Conservation (phyloP, 306 rosid species). For the Sesbania bispinosa region DNA sequence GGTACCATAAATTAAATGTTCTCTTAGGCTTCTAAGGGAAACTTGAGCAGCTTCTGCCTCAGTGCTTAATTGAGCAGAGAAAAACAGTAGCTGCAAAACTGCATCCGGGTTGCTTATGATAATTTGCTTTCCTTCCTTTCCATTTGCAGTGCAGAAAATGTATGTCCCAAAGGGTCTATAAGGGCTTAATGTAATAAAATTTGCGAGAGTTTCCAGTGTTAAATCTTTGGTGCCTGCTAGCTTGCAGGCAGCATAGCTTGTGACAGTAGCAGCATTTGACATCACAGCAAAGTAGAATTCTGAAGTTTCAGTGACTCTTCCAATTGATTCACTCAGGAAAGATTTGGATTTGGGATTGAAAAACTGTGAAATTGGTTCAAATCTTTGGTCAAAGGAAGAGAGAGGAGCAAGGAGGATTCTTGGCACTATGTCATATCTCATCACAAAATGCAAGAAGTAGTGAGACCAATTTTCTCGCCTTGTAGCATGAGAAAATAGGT, state of each 20-base stretch:
- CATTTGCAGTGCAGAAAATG: conserved; percentile 49
- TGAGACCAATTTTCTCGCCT: conserved; percentile 65
- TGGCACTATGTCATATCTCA: conserved; percentile 66
- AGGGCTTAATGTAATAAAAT: conserved; percentile 58
- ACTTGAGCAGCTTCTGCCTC: conserved; percentile 21
- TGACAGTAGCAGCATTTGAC: conserved; percentile 44
- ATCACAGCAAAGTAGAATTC: conserved; percentile 41
- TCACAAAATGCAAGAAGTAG: conserved; percentile 50
- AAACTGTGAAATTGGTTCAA: conserved; percentile 29
- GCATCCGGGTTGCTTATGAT: conserved; percentile 55
- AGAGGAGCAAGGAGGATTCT: conserved; percentile 61
- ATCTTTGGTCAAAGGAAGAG: conserved; percentile 25
- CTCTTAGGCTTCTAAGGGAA: conserved; percentile 29
- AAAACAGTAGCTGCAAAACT: conserved; percentile 61
- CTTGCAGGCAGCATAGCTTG: conserved; percentile 54
- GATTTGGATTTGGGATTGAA: conserved; percentile 21
- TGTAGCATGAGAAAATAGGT: conserved; percentile 72
- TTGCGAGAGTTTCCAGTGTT: conserved; percentile 42
- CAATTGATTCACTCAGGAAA: neutral
- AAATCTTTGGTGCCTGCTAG: conserved; percentile 54
- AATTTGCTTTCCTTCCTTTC: conserved; percentile 33
- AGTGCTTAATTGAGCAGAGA: conserved; percentile 40
- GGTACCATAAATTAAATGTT: conserved; percentile 40
- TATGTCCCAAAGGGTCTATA: conserved; percentile 81
- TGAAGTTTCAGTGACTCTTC: neutral